Percentiles rank a stretch among this genome's conserved stretches.
phyloP scores from a whole-genome alignment of 2,329 filamentous ascomycete species.

The Sporothrix globosa region DNA sequence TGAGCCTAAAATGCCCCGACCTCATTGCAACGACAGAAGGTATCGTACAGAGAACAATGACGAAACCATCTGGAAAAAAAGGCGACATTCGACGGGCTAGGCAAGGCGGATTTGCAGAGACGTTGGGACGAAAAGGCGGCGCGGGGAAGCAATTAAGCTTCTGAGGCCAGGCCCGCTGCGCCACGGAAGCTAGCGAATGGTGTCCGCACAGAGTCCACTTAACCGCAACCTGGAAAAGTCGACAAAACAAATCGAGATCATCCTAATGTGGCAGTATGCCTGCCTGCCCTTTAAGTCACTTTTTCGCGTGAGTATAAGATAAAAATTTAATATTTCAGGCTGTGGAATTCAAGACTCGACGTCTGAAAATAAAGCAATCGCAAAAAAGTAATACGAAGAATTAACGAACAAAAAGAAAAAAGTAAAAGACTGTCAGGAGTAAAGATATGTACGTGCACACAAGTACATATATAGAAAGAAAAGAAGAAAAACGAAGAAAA shows the following conservation, averaged over 20 bases:
- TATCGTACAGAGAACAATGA: too few species aligned
- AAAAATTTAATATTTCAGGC: not conserved
- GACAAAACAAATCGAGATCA: too few species aligned
- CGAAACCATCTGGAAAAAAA: not conserved
- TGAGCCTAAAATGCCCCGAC: not conserved
- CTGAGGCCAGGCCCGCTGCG: slow-evolving; percentile 2
- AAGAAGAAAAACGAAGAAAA: slow-evolving; percentile 6
- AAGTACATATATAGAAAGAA: not conserved
- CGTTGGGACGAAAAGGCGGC: not conserved
- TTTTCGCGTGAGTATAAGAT: too few species aligned
- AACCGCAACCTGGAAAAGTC: not conserved
- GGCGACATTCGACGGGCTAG: not conserved
- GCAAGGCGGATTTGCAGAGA: slow-evolving; percentile 13
- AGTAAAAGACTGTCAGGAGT: not conserved
- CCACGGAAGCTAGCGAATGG: slow-evolving; percentile 13
- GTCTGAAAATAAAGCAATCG: not conserved
- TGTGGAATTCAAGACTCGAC: not conserved
- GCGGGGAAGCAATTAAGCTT: slow-evolving; percentile 12
- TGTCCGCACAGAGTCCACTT: not conserved
- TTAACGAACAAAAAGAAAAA: slow-evolving; percentile 14
- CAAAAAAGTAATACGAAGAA: not conserved
- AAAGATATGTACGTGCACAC: not conserved
- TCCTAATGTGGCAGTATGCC: too few species aligned
- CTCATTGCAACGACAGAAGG: too few species aligned
- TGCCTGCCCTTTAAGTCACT: too few species aligned